Evolutionary conservation across 1,139 yeast species (phyloP), one percentile per base, ranked within the genome.

Genomic region (Geotrichum candidum): DNA sequence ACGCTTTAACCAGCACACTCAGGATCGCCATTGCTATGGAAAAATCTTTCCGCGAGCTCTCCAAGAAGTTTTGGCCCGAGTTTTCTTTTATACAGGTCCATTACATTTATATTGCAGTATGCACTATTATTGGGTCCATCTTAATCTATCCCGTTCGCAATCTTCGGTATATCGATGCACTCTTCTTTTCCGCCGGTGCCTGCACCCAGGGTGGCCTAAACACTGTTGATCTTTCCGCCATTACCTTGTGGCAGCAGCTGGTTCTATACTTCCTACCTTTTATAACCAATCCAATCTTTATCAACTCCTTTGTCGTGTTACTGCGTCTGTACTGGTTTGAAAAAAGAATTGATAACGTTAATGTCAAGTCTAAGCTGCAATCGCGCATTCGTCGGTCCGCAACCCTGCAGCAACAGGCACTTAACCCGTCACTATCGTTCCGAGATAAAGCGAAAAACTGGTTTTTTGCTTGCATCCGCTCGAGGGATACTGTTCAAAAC

Each of bases 121-220:
- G 59, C 38, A 58, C 55, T 1, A 78, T 94, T 6, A 53, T 90
- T 1, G 85, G 89, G 0, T 88, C 97, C 0, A 80, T 92, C 35
- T 69, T 92, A 59, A 73, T 92, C 41, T 92, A 86, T 70, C 96
- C 97, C 0, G 81, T 82, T n/a, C 80, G 77, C 61, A 85, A 88
- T 69, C 77, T 85, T 50, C 65, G 72, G 3, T 95, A 92, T 72
- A 86, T 90, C 53, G 98, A 95, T 76, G 84, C 88, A 1, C 76
- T 95, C 51, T 90, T 91, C 74, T 78, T 90, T 62, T 81, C 91
- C 0, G 77, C 86, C 6, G 95, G 96, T 4, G 84, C 94, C 0
- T 77, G 87, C 2, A 90, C 99, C 0, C 97, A 92, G 71, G 96
- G 97, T 0, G 99, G 99, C 0, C 77, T 95, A 62, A 90, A 90